Percentiles rank a stretch among this genome's conserved stretches.
Conservation (phyloP, 2,329 filamentous ascomycete species). For the Fusarium tupiense region DNA sequence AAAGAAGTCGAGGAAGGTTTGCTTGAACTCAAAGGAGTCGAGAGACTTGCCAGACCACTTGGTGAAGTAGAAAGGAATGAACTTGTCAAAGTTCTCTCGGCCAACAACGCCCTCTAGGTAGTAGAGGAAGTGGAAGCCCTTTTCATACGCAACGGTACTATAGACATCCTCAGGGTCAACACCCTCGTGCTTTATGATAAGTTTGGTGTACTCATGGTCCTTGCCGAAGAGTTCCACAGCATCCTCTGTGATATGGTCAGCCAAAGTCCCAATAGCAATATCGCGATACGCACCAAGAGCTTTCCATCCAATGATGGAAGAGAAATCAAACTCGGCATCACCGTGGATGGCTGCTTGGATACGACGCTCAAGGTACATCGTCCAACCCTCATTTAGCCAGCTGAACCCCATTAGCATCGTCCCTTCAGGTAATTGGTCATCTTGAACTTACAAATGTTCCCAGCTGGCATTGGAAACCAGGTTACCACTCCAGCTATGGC, state of each 20-base stretch:
- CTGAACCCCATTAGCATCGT: slow-evolving; percentile 46
- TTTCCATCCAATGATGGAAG: slow-evolving; percentile 96
- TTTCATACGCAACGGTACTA: slow-evolving; percentile 92
- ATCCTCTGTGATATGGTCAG: slow-evolving; percentile 64
- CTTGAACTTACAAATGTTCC: slow-evolving; percentile 74
- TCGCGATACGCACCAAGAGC: slow-evolving; percentile 65
- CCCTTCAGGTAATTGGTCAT: neutral
- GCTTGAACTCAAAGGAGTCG: slow-evolving; percentile 94
- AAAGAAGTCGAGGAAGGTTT: slow-evolving; percentile 89
- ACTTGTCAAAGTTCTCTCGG: slow-evolving; percentile 88
- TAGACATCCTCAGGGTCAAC: slow-evolving; percentile 97
- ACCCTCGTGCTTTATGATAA: slow-evolving; percentile 86
- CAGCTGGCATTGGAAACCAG: slow-evolving; percentile 80
- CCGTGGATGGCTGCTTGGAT: slow-evolving; percentile 82
- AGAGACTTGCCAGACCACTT: slow-evolving; percentile 87
- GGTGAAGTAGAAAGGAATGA: slow-evolving; percentile 94
- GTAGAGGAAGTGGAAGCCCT: slow-evolving; percentile 94
- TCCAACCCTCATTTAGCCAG: slow-evolving; percentile 87
- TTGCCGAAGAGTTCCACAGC: slow-evolving; percentile 80
- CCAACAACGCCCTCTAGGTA: slow-evolving; percentile 88
- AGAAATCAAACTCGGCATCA: slow-evolving; percentile 89
- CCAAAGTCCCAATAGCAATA: neutral
- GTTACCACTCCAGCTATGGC: slow-evolving; percentile 88
- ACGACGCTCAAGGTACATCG: slow-evolving; percentile 90
- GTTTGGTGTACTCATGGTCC: slow-evolving; percentile 92